phyloP scores from a whole-genome alignment of 2,329 filamentous ascomycete genomes.

The Trichoderma sp. region DNA sequence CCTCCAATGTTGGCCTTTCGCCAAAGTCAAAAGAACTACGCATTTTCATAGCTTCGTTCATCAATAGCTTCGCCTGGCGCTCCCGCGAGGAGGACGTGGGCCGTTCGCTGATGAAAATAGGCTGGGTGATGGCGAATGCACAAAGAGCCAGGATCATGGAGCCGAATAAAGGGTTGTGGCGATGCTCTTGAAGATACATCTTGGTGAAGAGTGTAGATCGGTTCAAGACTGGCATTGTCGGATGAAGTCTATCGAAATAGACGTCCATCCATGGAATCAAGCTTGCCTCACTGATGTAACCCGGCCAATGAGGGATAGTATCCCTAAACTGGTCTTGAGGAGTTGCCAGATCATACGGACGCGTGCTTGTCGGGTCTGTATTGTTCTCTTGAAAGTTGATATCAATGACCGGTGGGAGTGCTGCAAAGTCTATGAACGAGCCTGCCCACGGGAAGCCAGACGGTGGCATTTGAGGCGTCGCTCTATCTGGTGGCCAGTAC shows the following conservation, averaged over 20 bases:
- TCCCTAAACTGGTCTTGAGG: not conserved
- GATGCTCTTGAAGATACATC: not conserved
- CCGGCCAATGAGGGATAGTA: not conserved
- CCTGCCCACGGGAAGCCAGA: not conserved
- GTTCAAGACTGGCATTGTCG: not conserved
- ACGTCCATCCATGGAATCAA: not conserved
- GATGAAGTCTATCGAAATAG: not conserved
- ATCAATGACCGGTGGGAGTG: not conserved
- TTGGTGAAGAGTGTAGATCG: not conserved
- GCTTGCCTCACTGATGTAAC: not conserved
- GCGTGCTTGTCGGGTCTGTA: not conserved
- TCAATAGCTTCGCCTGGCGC: not conserved
- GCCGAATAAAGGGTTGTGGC: not conserved
- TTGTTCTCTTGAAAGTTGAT: not conserved
- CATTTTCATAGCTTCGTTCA: not conserved
- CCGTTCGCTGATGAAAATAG: not conserved
- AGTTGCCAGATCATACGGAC: not conserved
- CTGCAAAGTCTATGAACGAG: not conserved
- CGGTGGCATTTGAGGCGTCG: not conserved
- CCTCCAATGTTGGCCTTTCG: not conserved
- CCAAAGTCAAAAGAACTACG: not conserved
- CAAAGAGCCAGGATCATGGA: not conserved
- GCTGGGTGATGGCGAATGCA: not conserved
- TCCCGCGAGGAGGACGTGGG: not conserved
- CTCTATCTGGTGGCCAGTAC: not conserved